Evolutionary conservation across 345 rosid genomes (phyloP).

Genomic region (Anastatica hierochuntica): DNA sequence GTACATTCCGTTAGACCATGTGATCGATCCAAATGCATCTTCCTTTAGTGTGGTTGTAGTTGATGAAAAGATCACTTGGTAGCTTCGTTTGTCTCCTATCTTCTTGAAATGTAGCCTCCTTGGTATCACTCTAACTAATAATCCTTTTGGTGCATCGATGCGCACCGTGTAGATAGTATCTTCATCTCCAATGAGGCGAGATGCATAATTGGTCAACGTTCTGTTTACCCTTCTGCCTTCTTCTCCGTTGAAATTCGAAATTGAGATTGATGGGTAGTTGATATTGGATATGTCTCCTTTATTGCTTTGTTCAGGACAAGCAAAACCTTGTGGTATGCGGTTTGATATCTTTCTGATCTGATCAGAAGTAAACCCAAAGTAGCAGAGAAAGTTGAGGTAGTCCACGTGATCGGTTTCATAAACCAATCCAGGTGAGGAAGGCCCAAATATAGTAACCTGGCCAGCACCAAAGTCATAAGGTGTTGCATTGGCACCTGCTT

Average conservation of each 20-base stretch:
- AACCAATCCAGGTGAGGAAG: conserved; percentile 49
- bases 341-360: conserved; percentile 31
- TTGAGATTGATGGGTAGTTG: conserved; percentile 68
- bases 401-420: conserved; percentile 46
- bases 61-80: conserved; percentile 34
- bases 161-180: conserved; percentile 24
- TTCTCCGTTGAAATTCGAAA: conserved; percentile 30
- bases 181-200: conserved; percentile 28
- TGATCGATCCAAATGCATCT: conserved; percentile 46
- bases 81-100: conserved; percentile 33
- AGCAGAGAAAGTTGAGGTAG: conserved; percentile 57
- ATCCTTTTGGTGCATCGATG: conserved; percentile 23
- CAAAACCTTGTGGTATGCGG: conserved; percentile 27
- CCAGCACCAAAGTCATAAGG: conserved; percentile 61
- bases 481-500: conserved; percentile 42
- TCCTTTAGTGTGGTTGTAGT: background rate
- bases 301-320: conserved; percentile 38
- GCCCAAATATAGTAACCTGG: conserved; percentile 37
- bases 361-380: conserved; percentile 30
- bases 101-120: conserved; percentile 28
- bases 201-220: conserved; percentile 50
- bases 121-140: conserved; percentile 37
- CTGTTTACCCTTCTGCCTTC: conserved; percentile 31
- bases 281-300: conserved; percentile 36
- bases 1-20: conserved; percentile 43